phyloP scores from a whole-genome alignment of 2,329 filamentous ascomycete genomes.

The Trichoderma sp. region DNA sequence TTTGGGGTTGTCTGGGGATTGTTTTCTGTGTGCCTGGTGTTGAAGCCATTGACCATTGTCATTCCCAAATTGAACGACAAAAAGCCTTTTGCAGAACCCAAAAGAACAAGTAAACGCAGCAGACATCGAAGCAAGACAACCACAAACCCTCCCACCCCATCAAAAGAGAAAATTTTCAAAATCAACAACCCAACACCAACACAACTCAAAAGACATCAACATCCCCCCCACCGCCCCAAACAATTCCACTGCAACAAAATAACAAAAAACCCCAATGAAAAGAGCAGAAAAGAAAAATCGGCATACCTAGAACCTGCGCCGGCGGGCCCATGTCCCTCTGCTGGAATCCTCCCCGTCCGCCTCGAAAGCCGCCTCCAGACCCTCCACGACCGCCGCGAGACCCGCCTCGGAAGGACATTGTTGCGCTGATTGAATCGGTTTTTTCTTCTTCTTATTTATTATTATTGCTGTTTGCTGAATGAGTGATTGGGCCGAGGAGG shows the following conservation, averaged over 20 bases:
- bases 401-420: slow-evolving; percentile 38
- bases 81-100: rapidly evolving
- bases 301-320: slow-evolving; percentile 37
- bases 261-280: neutral
- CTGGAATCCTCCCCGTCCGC: slow-evolving; percentile 39
- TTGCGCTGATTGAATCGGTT: neutral
- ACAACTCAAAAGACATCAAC: neutral
- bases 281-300: neutral
- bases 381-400: slow-evolving; percentile 29
- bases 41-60: neutral
- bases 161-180: neutral
- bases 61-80: neutral
- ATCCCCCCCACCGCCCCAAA: neutral
- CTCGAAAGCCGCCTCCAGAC: slow-evolving; percentile 34
- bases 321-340: slow-evolving; percentile 41
- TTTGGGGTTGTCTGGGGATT: neutral
- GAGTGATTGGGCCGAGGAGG: neutral
- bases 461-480: neutral
- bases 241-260: neutral
- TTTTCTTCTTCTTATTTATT: neutral
- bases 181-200: neutral
- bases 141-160: neutral
- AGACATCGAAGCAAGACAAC: neutral
- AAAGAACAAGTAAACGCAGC: neutral
- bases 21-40: neutral